Evolutionary conservation across 192 early-diverging fungal genomes (phyloP).

Genomic region (Kickxella alabastrina): DNA sequence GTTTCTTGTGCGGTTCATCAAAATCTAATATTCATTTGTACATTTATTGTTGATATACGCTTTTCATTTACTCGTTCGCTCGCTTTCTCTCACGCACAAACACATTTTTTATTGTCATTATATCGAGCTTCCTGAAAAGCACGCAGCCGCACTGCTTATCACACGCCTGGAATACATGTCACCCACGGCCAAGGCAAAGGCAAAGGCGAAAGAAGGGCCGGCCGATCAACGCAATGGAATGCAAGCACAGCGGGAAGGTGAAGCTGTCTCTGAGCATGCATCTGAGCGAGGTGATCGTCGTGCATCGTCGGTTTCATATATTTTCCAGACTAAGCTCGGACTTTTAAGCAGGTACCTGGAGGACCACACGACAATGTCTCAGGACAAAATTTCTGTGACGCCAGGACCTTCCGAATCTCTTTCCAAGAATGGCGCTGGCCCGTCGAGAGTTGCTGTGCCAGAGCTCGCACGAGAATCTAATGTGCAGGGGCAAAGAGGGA

Average conservation of each 20-base stretch:
- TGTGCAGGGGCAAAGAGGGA: conserved; percentile 9
- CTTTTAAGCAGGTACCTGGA: conserved; percentile 31
- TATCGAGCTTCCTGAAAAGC: no score
- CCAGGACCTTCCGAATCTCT: conserved; percentile 4
- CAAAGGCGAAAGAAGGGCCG: no score
- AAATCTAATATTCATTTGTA: neutral
- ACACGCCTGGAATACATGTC: no score
- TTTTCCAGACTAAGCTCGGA: conserved; percentile 23
- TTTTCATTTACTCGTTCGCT: no score
- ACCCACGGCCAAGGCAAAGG: no score
- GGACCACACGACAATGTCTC: conserved; percentile 23
- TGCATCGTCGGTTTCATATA: conserved; percentile 1
- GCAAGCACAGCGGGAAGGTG: neutral
- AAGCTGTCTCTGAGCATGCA: neutral
- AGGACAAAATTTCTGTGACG: conserved; percentile 21
- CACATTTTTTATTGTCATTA: no score
- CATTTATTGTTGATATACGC: neutral
- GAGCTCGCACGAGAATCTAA: no score
- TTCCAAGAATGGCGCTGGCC: neutral
- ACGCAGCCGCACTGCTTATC: no score
- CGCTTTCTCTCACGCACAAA: no score
- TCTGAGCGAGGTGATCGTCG: neutral
- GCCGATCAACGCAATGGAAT: neutral
- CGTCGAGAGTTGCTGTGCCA: no score
- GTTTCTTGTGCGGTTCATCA: neutral